These are phyloP conservation scores for Paraurostyla sp. DNA, from an alignment of 73 alveolate genomes.

Conservation along the genomic window DNA sequence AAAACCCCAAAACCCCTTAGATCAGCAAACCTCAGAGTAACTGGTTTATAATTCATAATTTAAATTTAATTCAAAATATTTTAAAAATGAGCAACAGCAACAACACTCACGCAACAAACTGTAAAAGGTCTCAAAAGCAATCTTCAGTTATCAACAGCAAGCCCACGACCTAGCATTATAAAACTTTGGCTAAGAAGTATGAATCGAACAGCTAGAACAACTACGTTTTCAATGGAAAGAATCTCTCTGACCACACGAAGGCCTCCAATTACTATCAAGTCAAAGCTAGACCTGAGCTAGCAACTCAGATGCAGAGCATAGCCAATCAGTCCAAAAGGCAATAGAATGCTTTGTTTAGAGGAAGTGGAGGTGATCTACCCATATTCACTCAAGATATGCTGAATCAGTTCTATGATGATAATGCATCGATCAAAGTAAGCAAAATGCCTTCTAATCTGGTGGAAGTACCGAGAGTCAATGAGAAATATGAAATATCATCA, in stretches of 20 bases:
- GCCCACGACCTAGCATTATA: neutral
- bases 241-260: slow-evolving; percentile 28
- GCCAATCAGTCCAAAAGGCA: slow-evolving; percentile 10
- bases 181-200: slow-evolving; percentile 4
- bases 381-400: slow-evolving; percentile 39
- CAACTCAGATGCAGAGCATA: neutral
- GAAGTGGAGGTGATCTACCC: neutral
- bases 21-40: too few relatives aligned
- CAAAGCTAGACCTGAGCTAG: slow-evolving; percentile 46
- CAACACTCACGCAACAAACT: neutral
- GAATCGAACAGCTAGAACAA: slow-evolving; percentile 16
- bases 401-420: slow-evolving; percentile 48
- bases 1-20: slow-evolving; percentile 17
- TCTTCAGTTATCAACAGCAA: neutral
- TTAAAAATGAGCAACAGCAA: neutral
- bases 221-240: slow-evolving; percentile 50
- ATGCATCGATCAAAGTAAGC: slow-evolving; percentile 34
- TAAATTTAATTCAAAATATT: neutral
- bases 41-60: neutral
- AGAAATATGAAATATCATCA: slow-evolving; percentile 47
- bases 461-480: slow-evolving; percentile 58
- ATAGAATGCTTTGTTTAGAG: neutral
- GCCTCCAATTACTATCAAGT: slow-evolving; percentile 34
- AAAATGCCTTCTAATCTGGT: slow-evolving; percentile 43
- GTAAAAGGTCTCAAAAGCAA: neutral